Evolutionary conservation across 768 basidiomycete species (phyloP).

Genomic region (Pulveroboletus ravenelii): DNA sequence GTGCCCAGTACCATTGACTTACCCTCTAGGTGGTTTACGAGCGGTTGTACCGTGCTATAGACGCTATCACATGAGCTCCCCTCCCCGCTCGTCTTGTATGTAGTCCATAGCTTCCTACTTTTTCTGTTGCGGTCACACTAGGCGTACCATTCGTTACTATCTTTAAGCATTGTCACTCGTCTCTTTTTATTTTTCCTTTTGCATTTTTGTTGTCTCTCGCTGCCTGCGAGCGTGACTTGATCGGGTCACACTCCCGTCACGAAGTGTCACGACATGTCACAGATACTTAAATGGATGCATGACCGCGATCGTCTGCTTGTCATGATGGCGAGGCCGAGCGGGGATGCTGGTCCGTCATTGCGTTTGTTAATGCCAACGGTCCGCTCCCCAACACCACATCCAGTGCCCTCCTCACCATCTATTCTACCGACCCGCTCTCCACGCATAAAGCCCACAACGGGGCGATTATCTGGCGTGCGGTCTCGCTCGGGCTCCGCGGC

Average conservation of each 20-base stretch:
- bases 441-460: slow-evolving; percentile 21
- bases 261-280: slow-evolving; percentile 10
- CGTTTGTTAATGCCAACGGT: slow-evolving; percentile 33
- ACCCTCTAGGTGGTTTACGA: slow-evolving; percentile 66
- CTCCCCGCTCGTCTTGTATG: slow-evolving; percentile 9
- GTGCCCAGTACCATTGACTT: slow-evolving; percentile 14
- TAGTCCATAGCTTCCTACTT: slow-evolving; percentile 6
- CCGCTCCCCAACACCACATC: slow-evolving; percentile 17
- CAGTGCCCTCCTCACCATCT: slow-evolving; percentile 8
- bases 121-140: slow-evolving; percentile 7
- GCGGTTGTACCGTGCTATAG: slow-evolving; percentile 58
- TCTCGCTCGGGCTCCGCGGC: slow-evolving; percentile 31
- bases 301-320: neutral
- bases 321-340: slow-evolving; percentile 23
- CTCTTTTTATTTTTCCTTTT: neutral
- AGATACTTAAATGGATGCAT: neutral
- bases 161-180: slow-evolving; percentile 10
- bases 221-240: slow-evolving; percentile 1
- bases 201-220: neutral
- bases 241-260: slow-evolving; percentile 13
- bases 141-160: slow-evolving; percentile 9
- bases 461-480: slow-evolving; percentile 27
- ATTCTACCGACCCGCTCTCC: slow-evolving; percentile 21
- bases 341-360: slow-evolving; percentile 5
- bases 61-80: too few species aligned